These are phyloP conservation scores for Candida tetrigidarum DNA, from an alignment of 1,139 yeast species.

Conservation along the genomic window DNA sequence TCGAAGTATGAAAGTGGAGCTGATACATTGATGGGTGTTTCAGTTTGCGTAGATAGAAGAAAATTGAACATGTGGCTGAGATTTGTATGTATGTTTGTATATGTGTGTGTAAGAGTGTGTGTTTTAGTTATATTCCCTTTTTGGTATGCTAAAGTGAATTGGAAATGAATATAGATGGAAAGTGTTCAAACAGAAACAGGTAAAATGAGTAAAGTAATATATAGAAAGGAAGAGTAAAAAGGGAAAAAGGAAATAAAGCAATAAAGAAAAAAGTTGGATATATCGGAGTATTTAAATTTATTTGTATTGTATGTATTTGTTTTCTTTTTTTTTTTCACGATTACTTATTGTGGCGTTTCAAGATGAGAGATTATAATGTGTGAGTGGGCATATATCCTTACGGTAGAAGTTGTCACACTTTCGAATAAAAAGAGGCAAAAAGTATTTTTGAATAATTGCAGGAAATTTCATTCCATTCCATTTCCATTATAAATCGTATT, in stretches of 20 bases:
- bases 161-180: too few species aligned
- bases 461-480: too few species aligned
- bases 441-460: too few species aligned
- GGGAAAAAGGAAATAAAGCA: neutral
- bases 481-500: too few species aligned
- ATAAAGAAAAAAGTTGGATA: neutral
- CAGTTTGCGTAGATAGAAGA: too few species aligned
- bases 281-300: neutral
- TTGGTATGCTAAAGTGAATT: too few species aligned
- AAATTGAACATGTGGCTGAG: slow-evolving; percentile 4
- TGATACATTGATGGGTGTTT: slow-evolving; percentile 1
- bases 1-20: slow-evolving; percentile 50
- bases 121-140: too few species aligned
- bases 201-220: neutral
- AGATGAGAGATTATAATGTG: too few species aligned
- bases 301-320: too few species aligned
- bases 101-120: too few species aligned
- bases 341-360: neutral
- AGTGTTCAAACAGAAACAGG: neutral
- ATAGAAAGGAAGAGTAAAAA: neutral
- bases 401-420: too few species aligned
- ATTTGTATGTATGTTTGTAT: neutral
- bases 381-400: neutral
- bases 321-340: neutral
- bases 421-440: too few species aligned